phyloP scores from a whole-genome alignment of 352 stramenopile species.

The Pythium dissimile region DNA sequence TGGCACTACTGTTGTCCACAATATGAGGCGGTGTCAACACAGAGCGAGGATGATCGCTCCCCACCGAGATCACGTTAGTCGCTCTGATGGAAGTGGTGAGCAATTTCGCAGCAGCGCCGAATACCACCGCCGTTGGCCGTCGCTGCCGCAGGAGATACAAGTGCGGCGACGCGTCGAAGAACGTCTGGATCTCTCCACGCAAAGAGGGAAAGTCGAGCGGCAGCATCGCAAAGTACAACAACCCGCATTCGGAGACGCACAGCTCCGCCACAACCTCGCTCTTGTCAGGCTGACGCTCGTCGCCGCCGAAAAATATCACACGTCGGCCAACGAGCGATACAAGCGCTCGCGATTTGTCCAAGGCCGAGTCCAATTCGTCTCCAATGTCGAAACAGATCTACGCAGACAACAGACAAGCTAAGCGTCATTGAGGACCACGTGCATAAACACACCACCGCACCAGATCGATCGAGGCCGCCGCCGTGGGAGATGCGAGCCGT shows the following conservation, averaged over 20 bases:
- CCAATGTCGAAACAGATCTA: conserved; percentile 70
- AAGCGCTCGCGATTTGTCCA: conserved; percentile 38
- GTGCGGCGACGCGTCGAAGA: conserved; percentile 52
- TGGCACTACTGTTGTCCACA: conserved; percentile 8
- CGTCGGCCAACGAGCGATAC: conserved; percentile 34
- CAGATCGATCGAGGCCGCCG: conserved; percentile 42
- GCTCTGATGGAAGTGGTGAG: conserved; percentile 34
- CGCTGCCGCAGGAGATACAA: conserved; percentile 55
- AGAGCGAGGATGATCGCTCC: conserved; percentile 12
- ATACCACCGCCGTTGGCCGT: conserved; percentile 2
- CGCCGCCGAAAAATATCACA: conserved; percentile 61
- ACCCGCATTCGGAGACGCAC: conserved; percentile 39
- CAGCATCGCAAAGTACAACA: conserved; percentile 57
- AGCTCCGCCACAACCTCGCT: conserved; percentile 32
- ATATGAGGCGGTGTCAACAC: conserved; percentile 11
- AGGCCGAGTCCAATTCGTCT: conserved; percentile 35
- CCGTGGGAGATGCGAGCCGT: conserved; percentile 30
- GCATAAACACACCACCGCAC: no score
- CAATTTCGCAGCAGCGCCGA: conserved; percentile 22
- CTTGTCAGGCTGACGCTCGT: conserved; percentile 27
- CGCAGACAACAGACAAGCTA: neutral
- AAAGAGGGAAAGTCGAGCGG: conserved; percentile 59
- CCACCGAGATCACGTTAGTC: conserved; percentile 22
- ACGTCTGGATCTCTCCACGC: conserved; percentile 47
- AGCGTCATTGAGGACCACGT: neutral